Evolutionary conservation across 2,329 filamentous ascomycete genomes (phyloP).

Genomic region (Geosmithia putterillii): DNA sequence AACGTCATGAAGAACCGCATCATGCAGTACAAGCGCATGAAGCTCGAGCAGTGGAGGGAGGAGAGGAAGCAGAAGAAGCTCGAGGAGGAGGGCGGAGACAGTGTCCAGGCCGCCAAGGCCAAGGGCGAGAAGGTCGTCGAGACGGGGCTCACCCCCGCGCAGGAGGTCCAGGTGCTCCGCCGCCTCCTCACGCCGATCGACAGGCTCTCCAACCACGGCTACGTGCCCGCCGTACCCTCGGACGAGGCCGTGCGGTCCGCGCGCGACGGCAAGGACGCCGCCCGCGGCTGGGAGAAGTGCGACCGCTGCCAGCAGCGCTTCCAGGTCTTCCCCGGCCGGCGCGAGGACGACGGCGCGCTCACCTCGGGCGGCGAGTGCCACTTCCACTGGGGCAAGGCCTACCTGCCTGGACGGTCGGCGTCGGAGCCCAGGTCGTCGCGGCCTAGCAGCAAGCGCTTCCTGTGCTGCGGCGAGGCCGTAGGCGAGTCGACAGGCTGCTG

Average conservation of each 20-base stretch:
- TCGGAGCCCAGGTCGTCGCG: slow-evolving; percentile 38
- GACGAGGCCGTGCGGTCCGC: slow-evolving; percentile 55
- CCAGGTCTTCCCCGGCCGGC: slow-evolving; percentile 79
- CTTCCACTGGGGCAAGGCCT: slow-evolving; percentile 66
- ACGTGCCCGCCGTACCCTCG: slow-evolving; percentile 58
- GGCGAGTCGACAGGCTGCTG: slow-evolving; percentile 68
- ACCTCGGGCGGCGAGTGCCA: slow-evolving; percentile 66
- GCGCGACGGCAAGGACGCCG: slow-evolving; percentile 48
- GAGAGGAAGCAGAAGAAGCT: slow-evolving; percentile 27
- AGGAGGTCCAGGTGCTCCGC: slow-evolving; percentile 57
- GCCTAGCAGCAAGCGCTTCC: slow-evolving; percentile 47
- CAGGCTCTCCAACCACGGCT: slow-evolving; percentile 57
- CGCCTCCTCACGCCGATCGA: slow-evolving; percentile 52
- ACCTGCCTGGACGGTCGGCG: slow-evolving; percentile 42
- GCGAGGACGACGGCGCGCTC: slow-evolving; percentile 63
- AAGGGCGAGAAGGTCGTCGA: slow-evolving; percentile 40
- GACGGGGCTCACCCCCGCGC: slow-evolving; percentile 53
- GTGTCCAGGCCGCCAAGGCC: slow-evolving; percentile 22
- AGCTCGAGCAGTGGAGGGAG: slow-evolving; percentile 55
- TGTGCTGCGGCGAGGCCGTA: slow-evolving; percentile 66
- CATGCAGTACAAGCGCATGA: slow-evolving; percentile 65
- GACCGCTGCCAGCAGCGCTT: slow-evolving; percentile 80
- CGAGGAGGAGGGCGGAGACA: background rate
- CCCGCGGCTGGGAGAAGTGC: slow-evolving; percentile 74
- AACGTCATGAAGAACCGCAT: slow-evolving; percentile 80